Evolutionary conservation across 257 asterid species (phyloP).

Genomic region (Marsdenia floribunda): DNA sequence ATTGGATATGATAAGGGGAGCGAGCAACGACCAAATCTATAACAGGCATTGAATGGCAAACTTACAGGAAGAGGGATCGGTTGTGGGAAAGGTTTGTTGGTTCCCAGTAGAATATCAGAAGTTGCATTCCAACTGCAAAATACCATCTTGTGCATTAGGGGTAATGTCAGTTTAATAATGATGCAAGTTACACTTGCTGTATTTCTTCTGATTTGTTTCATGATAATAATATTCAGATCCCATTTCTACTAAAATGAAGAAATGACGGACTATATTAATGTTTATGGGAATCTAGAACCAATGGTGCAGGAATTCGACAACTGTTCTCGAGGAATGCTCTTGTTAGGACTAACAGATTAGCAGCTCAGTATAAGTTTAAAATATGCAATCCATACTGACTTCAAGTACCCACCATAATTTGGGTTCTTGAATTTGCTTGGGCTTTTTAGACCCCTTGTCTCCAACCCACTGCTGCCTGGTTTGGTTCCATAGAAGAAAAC

Average conservation of each 20-base stretch:
- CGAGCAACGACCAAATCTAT: not conserved
- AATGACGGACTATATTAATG: no score
- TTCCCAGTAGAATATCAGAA: constrained; percentile 76
- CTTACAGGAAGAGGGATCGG: constrained; percentile 85
- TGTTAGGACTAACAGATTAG: not conserved
- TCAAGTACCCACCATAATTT: constrained; percentile 46
- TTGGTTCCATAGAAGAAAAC: constrained; percentile 87
- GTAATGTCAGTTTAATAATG: not conserved
- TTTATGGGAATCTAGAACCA: not conserved
- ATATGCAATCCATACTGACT: not conserved
- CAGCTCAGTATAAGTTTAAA: not conserved
- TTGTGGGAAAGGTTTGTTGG: constrained; percentile 73
- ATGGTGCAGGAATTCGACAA: not conserved
- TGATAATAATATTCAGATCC: not conserved
- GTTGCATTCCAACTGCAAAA: constrained; percentile 68
- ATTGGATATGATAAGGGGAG: not conserved
- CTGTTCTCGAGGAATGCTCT: not conserved
- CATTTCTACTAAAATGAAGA: no score
- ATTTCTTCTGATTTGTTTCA: not conserved
- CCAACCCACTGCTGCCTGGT: constrained; percentile 88
- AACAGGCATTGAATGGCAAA: constrained; percentile 4
- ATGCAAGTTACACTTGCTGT: not conserved
- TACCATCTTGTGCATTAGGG: constrained; percentile 4
- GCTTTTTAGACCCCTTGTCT: constrained; percentile 43
- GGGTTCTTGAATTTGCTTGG: constrained; percentile 44